Base-by-base conservation (phyloP, 768 basidiomycete species). In the Tephrocybe sp. region DNA sequence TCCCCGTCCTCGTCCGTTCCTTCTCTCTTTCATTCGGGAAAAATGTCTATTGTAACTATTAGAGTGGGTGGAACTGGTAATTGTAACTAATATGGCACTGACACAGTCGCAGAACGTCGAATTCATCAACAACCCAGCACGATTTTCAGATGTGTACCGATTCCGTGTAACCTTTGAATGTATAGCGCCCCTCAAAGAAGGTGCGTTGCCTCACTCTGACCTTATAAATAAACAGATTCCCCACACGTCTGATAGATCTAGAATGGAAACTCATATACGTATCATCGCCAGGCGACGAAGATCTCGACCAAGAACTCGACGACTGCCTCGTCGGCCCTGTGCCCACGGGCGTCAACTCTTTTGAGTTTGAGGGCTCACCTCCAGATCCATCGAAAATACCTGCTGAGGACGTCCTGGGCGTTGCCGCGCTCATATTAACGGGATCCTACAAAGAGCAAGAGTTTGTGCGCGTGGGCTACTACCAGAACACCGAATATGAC, bases 251-350 rank as follows among this genome's bases (percentile, higher is more conserved):
- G n/a, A n/a, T 50, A 96, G 97, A 99, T 70, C 84, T 99, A 56
- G 97, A 99, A 68, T 99, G 97, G 97, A 86, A 86, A 58, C 86
- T 99, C 58, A 93, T 97, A 40, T 98, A 96, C 67, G 96, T 98
- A 46, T 93, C 97, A 1, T 93, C 89, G 3, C 95, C 96, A 0
- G 93, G 87, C 9, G 82, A 90, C 65, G 90, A 93, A 62, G 85
- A 89, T 34, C 88, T 88, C 43, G 97, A 99, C 68, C 97, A 99
- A 67, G 97, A 98, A 67, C 81, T 99, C 20, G 97, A 99, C 69
- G 91, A 93, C 63, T 98, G 94, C 68, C 86, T 98, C 60, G 97
- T 99, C 26, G 97, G 97, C 1, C 97, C 97, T 3, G 90, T 99
- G 21, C 97, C 97, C 12, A 78, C 86, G n/a, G 97, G 97, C 45